Conservation (phyloP, 768 basidiomycete species). For the Nidularia pulvinata region DNA sequence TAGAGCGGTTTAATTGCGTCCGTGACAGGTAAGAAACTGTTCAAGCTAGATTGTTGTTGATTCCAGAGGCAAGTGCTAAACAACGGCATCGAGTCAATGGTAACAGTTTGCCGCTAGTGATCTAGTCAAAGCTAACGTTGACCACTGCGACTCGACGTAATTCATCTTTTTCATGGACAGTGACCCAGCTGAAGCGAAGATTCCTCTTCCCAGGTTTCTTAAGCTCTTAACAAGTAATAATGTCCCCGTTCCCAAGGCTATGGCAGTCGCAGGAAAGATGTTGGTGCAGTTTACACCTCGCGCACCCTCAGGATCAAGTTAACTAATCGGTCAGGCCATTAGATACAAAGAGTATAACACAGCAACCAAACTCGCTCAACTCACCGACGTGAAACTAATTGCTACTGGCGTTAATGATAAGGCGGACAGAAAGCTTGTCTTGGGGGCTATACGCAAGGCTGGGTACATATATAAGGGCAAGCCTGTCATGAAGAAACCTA, state of each 20-base stretch:
- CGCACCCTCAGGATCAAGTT: background rate
- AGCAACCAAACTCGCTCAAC: conserved; percentile 46
- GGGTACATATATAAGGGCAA: conserved; percentile 45
- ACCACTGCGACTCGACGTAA: background rate
- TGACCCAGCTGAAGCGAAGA: conserved; percentile 23
- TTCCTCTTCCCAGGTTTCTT: conserved; percentile 66
- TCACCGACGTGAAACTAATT: conserved; percentile 61
- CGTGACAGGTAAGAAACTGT: background rate
- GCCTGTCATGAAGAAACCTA: conserved; percentile 14
- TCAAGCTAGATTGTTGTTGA: too few species aligned
- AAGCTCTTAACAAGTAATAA: conserved; percentile 61
- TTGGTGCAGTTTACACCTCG: conserved; percentile 22
- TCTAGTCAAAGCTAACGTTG: too few species aligned
- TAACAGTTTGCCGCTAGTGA: too few species aligned
- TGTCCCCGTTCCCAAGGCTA: conserved; percentile 64
- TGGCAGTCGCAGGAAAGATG: conserved; percentile 72
- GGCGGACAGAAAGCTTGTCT: conserved; percentile 58
- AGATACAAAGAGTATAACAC: conserved; percentile 79
- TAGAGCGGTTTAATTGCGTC: background rate
- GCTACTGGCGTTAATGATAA: conserved; percentile 61
- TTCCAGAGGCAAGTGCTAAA: too few species aligned
- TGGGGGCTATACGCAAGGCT: conserved; percentile 61
- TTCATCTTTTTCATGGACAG: background rate
- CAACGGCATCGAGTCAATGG: too few species aligned
- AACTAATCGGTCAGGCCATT: conserved; percentile 1